Conservation (phyloP, 2,329 filamentous ascomycete species). For the Penicillium sp. region DNA sequence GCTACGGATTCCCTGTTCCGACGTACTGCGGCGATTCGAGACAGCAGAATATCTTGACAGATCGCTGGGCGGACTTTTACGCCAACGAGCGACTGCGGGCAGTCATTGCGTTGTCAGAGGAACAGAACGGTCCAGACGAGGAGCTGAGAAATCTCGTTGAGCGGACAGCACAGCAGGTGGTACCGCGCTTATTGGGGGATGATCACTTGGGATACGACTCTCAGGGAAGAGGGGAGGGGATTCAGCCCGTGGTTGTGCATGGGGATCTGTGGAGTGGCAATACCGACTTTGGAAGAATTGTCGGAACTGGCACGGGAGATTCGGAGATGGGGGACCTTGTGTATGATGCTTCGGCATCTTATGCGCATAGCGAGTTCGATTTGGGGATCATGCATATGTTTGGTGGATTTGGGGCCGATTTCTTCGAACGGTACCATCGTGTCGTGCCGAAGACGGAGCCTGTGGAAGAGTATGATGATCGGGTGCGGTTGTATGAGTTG, state of each 20-base stretch:
- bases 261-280: constrained; percentile 95
- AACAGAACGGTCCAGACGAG: constrained; percentile 58
- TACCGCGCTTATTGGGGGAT: constrained; percentile 69
- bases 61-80: constrained; percentile 81
- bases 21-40: constrained; percentile 83
- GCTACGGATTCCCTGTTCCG: constrained; percentile 76
- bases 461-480: constrained; percentile 74
- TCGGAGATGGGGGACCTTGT: constrained; percentile 64
- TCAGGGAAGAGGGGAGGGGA: constrained; percentile 44
- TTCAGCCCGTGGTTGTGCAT: constrained; percentile 76
- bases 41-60: constrained; percentile 69
- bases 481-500: constrained; percentile 74
- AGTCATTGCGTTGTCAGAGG: constrained; percentile 55
- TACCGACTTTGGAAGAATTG: constrained; percentile 60
- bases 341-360: constrained; percentile 74
- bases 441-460: constrained; percentile 76
- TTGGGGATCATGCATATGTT: constrained; percentile 96
- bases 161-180: constrained; percentile 56
- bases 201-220: constrained; percentile 51
- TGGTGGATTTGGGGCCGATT: constrained; percentile 69
- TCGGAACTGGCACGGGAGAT: constrained; percentile 34
- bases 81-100: constrained; percentile 65
- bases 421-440: constrained; percentile 71
- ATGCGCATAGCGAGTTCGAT: constrained; percentile 84
- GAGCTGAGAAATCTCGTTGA: constrained; percentile 62